A percentile compares a stretch with the other conserved stretches of the same genome.
phyloP scores from a whole-genome alignment of 2,329 filamentous ascomycete genomes.

The Septoria linicola region DNA sequence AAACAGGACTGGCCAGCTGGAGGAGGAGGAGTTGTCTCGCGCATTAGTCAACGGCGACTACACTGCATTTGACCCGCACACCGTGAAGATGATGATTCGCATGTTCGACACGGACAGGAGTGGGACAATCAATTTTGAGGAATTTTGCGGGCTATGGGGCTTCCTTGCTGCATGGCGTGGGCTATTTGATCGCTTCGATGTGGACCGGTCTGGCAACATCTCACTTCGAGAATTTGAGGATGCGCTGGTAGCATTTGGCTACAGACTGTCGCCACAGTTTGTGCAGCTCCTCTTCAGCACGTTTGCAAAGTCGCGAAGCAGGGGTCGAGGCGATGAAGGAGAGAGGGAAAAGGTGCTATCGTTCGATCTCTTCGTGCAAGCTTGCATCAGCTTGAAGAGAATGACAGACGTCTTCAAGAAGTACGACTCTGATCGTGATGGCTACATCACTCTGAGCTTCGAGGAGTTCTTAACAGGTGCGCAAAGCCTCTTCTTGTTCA shows the following conservation, averaged over 20 bases:
- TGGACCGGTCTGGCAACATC: constrained; percentile 74
- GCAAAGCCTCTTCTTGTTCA: constrained; percentile 56
- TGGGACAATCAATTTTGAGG: constrained; percentile 87
- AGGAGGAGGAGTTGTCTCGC: constrained; percentile 79
- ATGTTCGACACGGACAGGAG: constrained; percentile 96
- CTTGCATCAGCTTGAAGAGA: constrained; percentile 91
- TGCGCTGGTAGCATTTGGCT: constrained; percentile 86
- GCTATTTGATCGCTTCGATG: constrained; percentile 93
- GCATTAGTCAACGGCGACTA: constrained; percentile 97
- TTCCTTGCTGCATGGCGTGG: constrained; percentile 92
- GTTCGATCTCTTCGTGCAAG: constrained; percentile 97
- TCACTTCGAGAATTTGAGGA: constrained; percentile 83
- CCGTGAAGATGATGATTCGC: constrained; percentile 97
- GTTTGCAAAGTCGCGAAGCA: constrained; percentile 61
- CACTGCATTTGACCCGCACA: constrained; percentile 88
- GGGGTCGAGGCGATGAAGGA: constrained; percentile 38
- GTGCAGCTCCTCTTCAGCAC: constrained; percentile 81
- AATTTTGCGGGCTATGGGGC: constrained; percentile 95
- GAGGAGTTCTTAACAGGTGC: constrained; percentile 57
- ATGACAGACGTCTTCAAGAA: constrained; percentile 99
- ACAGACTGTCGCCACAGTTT: constrained; percentile 81
- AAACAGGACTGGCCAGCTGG: constrained; percentile 75
- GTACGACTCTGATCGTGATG: constrained; percentile 95
- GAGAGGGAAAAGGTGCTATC: constrained; percentile 44
- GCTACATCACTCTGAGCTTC: constrained; percentile 65